These are phyloP conservation scores for Lachancea nothofagi DNA, from an alignment of 805 yeast species.

Conservation along the genomic window DNA sequence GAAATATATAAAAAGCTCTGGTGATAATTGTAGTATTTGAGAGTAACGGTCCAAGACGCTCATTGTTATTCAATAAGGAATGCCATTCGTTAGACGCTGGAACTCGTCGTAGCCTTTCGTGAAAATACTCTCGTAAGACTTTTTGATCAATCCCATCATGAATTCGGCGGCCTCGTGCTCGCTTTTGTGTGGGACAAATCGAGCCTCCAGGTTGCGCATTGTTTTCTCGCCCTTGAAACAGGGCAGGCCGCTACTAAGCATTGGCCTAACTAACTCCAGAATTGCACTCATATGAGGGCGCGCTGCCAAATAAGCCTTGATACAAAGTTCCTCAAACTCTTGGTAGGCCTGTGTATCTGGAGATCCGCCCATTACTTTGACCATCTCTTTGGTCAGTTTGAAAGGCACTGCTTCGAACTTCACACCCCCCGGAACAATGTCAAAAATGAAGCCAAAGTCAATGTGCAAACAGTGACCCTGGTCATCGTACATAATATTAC, in stretches of 20 bases:
- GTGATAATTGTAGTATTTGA: too few relatives aligned
- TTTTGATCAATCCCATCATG: constrained; percentile 69
- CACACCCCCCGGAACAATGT: constrained; percentile 98
- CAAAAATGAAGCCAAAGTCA: constrained; percentile 98
- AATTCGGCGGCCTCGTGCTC: constrained; percentile 81
- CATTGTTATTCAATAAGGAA: constrained; percentile 74
- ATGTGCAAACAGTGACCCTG: constrained; percentile 93
- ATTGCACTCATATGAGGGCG: constrained; percentile 85
- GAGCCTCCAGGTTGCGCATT: constrained; percentile 62
- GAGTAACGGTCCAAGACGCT: too few relatives aligned
- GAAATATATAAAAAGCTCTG: too few relatives aligned
- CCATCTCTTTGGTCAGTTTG: constrained; percentile 94
- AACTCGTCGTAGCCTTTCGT: constrained; percentile 97
- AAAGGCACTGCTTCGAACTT: constrained; percentile 98
- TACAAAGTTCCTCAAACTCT: constrained; percentile 94
- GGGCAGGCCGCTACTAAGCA: constrained; percentile 93
- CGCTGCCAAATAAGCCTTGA: constrained; percentile 84
- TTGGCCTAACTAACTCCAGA: constrained; percentile 78
- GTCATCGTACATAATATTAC: constrained; percentile 93
- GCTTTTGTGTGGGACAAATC: constrained; percentile 76
- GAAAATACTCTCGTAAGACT: constrained; percentile 79
- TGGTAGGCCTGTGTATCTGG: constrained; percentile 76
- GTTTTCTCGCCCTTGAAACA: constrained; percentile 85
- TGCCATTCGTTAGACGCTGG: constrained; percentile 94
- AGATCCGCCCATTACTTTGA: constrained; percentile 91